Conservation (phyloP, 2,329 filamentous ascomycete genomes). For the Sphaerulina populicola region DNA sequence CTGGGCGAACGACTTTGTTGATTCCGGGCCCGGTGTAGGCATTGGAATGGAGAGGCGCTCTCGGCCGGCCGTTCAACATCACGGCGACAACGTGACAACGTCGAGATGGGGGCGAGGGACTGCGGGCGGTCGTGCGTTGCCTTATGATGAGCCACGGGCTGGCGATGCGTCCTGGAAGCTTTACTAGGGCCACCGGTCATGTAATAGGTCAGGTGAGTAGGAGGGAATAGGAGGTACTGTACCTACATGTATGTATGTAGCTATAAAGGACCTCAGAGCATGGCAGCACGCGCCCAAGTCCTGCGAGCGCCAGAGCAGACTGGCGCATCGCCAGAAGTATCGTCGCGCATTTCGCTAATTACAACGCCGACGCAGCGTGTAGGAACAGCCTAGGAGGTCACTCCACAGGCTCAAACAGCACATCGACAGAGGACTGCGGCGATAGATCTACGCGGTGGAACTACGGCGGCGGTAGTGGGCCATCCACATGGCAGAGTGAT, state of each 20-base stretch:
- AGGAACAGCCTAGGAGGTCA: background rate
- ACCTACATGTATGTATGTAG: background rate
- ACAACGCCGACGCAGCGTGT: background rate
- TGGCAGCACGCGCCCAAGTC: too few species aligned
- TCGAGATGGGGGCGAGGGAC: slow-evolving; percentile 14
- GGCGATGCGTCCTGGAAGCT: background rate
- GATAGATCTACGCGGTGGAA: background rate
- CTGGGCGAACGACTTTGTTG: background rate
- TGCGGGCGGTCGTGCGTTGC: slow-evolving; percentile 7
- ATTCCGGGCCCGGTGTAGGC: background rate
- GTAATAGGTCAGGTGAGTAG: too few species aligned
- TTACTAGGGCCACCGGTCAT: background rate
- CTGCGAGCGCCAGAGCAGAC: background rate
- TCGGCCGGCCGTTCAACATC: slow-evolving; percentile 5
- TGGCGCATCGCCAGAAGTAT: background rate
- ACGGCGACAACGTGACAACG: slow-evolving; percentile 12
- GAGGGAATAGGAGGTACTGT: background rate
- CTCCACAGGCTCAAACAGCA: too few species aligned
- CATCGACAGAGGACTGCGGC: background rate
- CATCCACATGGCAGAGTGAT: too few species aligned
- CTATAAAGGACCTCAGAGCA: too few species aligned
- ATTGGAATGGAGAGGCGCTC: background rate
- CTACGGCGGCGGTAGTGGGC: background rate
- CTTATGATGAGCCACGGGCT: background rate
- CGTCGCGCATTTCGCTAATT: background rate